Percentiles rank a stretch among this genome's conserved stretches.
Conservation (phyloP, 2,329 filamentous ascomycete genomes). For the Dactylella cylindrospora region DNA sequence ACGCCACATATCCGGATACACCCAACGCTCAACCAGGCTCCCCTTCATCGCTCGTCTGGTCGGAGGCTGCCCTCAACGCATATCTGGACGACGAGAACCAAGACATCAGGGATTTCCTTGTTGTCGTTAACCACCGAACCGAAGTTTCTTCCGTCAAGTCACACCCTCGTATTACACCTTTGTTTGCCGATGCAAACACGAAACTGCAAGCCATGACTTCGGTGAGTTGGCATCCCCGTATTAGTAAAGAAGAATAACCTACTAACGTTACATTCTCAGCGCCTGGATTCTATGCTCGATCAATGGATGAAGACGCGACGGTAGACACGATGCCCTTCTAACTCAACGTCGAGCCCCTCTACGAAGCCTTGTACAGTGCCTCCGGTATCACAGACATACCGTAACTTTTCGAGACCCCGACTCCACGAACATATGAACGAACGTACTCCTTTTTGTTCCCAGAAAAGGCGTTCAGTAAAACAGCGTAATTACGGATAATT, state of each 20-base stretch:
- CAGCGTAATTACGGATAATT: background rate
- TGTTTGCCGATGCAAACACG: conserved; percentile 86
- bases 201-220: conserved; percentile 82
- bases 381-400: too few species aligned
- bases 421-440: conserved; percentile 1
- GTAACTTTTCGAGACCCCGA: background rate
- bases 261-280: conserved; percentile 4
- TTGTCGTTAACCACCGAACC: conserved; percentile 89
- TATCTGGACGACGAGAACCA: conserved; percentile 85
- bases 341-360: background rate
- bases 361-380: too few species aligned
- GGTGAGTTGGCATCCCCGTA: conserved; percentile 55
- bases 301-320: conserved; percentile 42
- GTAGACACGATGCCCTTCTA: conserved; percentile 18
- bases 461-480: conserved; percentile 4
- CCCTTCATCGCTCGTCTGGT: conserved; percentile 70
- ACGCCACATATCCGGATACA: conserved; percentile 53
- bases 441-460: background rate
- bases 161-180: conserved; percentile 75
- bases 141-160: conserved; percentile 78
- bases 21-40: conserved; percentile 61
- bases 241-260: conserved; percentile 4
- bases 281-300: conserved; percentile 40
- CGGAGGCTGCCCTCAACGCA: conserved; percentile 77
- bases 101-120: conserved; percentile 83